A percentile compares a stretch with the other conserved stretches of the same genome.
These are phyloP conservation scores for Daphne laureola DNA, from an alignment of 441 rosid genomes.

Conservation along the genomic window DNA sequence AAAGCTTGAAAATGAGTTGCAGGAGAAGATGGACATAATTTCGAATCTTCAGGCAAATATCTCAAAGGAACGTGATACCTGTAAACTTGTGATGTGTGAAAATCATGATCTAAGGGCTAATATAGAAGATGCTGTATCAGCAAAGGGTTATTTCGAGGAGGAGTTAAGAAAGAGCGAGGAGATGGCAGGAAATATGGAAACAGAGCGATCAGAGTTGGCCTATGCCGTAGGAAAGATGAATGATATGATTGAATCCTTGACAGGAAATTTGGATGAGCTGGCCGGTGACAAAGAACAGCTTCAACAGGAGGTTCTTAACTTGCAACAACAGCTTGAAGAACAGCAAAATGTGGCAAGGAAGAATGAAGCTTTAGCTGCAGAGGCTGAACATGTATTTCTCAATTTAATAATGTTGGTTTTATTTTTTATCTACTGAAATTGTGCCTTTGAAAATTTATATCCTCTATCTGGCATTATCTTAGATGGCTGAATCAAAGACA, in stretches of 20 bases:
- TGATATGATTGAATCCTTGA: conserved; percentile 49
- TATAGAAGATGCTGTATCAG: conserved; percentile 36
- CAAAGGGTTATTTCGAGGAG: conserved; percentile 44
- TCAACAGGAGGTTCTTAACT: conserved; percentile 41
- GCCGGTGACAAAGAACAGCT: conserved; percentile 59
- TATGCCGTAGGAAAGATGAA: conserved; percentile 57
- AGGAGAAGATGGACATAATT: conserved; percentile 51
- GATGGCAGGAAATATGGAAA: conserved; percentile 65
- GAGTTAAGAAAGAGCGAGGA: conserved; percentile 50
- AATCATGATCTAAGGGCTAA: conserved; percentile 43
- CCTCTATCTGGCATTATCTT: neutral
- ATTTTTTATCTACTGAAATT: conserved; percentile 1
- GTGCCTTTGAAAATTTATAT: conserved; percentile 3
- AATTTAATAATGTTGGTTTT: no score
- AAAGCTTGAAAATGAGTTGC: conserved; percentile 59
- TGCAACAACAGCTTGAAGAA: conserved; percentile 57
- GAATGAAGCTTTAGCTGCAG: conserved; percentile 55
- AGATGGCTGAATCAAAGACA: conserved; percentile 82
- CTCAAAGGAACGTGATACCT: conserved; percentile 32
- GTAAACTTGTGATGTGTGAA: conserved; percentile 32
- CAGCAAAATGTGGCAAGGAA: conserved; percentile 43
- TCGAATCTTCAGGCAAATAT: conserved; percentile 44
- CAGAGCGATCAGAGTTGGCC: conserved; percentile 59
- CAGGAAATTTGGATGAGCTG: conserved; percentile 39
- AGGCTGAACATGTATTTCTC: conserved; percentile 63